Conservation (phyloP, 2,329 filamentous ascomycete species). For the Bipolaris bicolor region DNA sequence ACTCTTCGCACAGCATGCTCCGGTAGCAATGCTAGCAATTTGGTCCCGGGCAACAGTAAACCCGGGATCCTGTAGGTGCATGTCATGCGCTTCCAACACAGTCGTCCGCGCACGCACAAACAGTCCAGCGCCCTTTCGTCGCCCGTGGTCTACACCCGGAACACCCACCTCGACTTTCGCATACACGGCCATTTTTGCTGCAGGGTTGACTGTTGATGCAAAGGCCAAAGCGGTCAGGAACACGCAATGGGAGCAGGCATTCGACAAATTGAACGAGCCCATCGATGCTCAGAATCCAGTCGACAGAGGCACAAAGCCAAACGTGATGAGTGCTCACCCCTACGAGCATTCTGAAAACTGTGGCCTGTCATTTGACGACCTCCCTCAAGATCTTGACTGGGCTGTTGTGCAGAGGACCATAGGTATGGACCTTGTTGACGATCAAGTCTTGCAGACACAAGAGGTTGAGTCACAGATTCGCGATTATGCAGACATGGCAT, state of each 20-base stretch:
- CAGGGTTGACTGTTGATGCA: slow-evolving; percentile 68
- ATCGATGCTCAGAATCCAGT: neutral
- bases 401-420: slow-evolving; percentile 19
- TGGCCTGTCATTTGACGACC: slow-evolving; percentile 17
- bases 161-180: slow-evolving; percentile 66
- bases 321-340: neutral
- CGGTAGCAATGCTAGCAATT: slow-evolving; percentile 67
- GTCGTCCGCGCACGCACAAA: slow-evolving; percentile 58
- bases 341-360: slow-evolving; percentile 1
- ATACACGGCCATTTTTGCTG: slow-evolving; percentile 71
- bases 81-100: slow-evolving; percentile 62
- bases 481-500: slow-evolving; percentile 24
- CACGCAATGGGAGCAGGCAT: slow-evolving; percentile 65
- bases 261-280: slow-evolving; percentile 50
- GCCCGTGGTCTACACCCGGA: slow-evolving; percentile 57
- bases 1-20: slow-evolving; percentile 38
- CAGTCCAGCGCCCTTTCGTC: slow-evolving; percentile 58
- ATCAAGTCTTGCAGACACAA: slow-evolving; percentile 22
- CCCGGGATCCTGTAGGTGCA: slow-evolving; percentile 67
- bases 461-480: slow-evolving; percentile 21
- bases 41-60: slow-evolving; percentile 71
- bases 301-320: neutral
- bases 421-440: slow-evolving; percentile 37
- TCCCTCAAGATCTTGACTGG: slow-evolving; percentile 34
- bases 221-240: slow-evolving; percentile 61